phyloP scores from a whole-genome alignment of 257 asterid genomes.

The Lycium barbarum region DNA sequence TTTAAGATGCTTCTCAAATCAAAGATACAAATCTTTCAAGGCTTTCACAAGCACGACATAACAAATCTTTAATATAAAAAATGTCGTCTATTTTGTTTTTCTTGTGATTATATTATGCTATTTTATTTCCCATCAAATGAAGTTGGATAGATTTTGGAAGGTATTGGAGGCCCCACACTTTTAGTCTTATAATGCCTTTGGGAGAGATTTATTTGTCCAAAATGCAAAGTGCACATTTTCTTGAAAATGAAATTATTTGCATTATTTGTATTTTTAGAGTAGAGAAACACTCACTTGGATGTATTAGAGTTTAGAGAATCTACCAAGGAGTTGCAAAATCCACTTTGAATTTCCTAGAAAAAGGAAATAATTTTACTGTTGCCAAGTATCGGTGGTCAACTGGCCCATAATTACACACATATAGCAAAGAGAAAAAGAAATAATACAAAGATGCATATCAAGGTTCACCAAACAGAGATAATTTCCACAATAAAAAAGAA shows the following conservation, averaged over 20 bases:
- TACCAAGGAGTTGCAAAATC: background rate
- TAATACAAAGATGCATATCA: background rate
- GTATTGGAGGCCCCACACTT: background rate
- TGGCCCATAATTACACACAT: background rate
- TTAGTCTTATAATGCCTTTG: background rate
- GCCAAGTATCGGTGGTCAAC: background rate
- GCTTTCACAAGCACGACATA: slow-evolving; percentile 10
- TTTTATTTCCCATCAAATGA: background rate
- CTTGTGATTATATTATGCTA: slow-evolving; percentile 5
- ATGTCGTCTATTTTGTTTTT: slow-evolving; percentile 3
- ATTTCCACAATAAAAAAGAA: background rate
- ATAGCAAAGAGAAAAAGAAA: background rate
- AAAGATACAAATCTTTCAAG: background rate
- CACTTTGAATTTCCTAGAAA: background rate
- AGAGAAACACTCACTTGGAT: slow-evolving; percentile 21
- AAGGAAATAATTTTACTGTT: background rate
- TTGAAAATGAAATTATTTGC: slow-evolving; percentile 11
- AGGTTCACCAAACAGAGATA: background rate
- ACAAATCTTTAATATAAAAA: slow-evolving; percentile 11
- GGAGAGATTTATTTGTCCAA: slow-evolving; percentile 6
- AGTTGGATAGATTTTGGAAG: background rate
- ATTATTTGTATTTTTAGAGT: background rate
- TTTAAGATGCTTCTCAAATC: slow-evolving; percentile 20
- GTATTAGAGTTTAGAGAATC: background rate
- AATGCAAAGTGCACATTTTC: background rate